Evolutionary conservation across 805 yeast species (phyloP), one percentile per base, ranked within the genome.

Genomic region (Huiozyma sinensis): DNA sequence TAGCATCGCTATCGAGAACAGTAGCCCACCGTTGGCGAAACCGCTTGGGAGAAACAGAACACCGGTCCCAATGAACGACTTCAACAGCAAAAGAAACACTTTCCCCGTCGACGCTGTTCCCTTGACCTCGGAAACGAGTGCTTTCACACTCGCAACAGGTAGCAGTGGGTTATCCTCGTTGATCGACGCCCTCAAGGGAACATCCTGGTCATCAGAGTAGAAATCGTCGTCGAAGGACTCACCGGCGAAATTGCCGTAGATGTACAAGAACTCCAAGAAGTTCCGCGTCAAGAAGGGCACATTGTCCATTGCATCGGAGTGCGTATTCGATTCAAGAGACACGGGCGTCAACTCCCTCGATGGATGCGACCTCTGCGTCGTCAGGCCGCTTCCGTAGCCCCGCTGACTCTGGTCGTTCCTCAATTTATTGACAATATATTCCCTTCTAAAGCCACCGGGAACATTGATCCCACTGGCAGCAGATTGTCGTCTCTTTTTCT

Each of bases 241-340:
- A 57, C 94, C 94, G 2, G 92, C 92, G 63, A 84, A 84, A 66
- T 84, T 90, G 6, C 94, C 94, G 61, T 84, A 84, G 6, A 84
- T 71, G 49, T 83, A 79, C 39, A 84, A 66, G 55, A 84, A 84
- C 59, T 84, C 92, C 52, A 83, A 68, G 50, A 84, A 84, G 60
- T 83, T 84, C 46, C 77, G 72, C 1, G 94, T 79, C 35, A 83
- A 60, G 45, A 79, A 70, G 7, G 78, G 73, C 3, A 69, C 65
- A 39, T 63, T 52, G 6, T 61, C 62, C 36, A 60, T 42, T 13
- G 58, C 60, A 24, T 43, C 40, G 6, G 29, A 33, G 7, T 13
- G n/a, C 11, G 8, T 11, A 11, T 11, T 11, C 27, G 37, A 13
- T 12, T n/a, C 27, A 11, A 8, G 9, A 12, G 10, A 7, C 7